Conservation (phyloP, 2,329 filamentous ascomycete genomes). For the Zalaria obscura region DNA sequence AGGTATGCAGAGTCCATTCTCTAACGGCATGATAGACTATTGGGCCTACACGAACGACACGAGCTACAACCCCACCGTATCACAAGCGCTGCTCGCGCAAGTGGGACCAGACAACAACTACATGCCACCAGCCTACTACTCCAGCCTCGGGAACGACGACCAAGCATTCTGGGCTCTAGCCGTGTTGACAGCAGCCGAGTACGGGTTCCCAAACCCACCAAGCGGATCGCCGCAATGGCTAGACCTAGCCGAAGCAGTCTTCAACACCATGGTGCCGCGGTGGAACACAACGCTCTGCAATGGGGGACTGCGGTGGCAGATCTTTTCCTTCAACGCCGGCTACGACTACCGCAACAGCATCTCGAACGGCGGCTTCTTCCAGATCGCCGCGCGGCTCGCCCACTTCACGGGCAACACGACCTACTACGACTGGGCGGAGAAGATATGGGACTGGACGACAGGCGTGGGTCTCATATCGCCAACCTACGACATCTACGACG, state of each 20-base stretch:
- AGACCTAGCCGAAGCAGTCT: constrained; percentile 63
- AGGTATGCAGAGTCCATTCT: constrained; percentile 10
- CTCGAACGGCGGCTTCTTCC: constrained; percentile 72
- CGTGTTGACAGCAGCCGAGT: constrained; percentile 64
- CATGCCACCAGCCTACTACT: constrained; percentile 22
- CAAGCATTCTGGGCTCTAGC: constrained; percentile 77
- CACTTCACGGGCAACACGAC: constrained; percentile 29
- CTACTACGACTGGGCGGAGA: constrained; percentile 48
- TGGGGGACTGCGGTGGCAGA: constrained; percentile 77
- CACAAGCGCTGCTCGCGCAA: constrained; percentile 27
- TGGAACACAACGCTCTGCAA: constrained; percentile 55
- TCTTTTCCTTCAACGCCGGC: constrained; percentile 62
- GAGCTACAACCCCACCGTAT: constrained; percentile 26
- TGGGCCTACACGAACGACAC: constrained; percentile 31
- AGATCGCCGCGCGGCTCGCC: constrained; percentile 47
- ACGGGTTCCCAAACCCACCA: constrained; percentile 53
- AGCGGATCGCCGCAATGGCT: constrained; percentile 56
- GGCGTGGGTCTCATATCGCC: constrained; percentile 39
- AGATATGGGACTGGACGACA: constrained; percentile 19
- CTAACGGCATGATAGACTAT: constrained; percentile 23
- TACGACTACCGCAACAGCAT: constrained; percentile 74
- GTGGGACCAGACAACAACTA: constrained; percentile 27
- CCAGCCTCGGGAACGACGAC: constrained; percentile 35
- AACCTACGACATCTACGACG: constrained; percentile 30
- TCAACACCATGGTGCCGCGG: constrained; percentile 59